phyloP scores from a whole-genome alignment of 2,329 filamentous ascomycete species.

The Epichloe hybrida region DNA sequence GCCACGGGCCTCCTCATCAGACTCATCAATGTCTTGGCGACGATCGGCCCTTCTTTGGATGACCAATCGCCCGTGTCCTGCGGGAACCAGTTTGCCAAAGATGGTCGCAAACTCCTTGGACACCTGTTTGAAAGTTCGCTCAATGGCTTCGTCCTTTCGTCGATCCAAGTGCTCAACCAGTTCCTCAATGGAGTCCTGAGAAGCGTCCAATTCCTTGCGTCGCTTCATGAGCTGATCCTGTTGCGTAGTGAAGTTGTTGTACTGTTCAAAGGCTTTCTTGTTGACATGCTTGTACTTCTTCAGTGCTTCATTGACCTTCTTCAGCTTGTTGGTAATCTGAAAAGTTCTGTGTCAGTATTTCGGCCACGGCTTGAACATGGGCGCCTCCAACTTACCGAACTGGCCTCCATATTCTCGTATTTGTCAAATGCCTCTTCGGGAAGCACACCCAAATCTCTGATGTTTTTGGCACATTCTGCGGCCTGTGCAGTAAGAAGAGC shows the following conservation, averaged over 20 bases:
- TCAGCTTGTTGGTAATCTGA: constrained; percentile 53
- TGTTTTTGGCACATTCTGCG: constrained; percentile 72
- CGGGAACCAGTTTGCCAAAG: constrained; percentile 89
- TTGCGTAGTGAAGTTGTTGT: constrained; percentile 90
- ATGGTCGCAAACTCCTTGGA: constrained; percentile 85
- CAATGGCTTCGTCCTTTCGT: constrained; percentile 93
- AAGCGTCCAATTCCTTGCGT: constrained; percentile 74
- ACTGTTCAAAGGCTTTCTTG: constrained; percentile 98
- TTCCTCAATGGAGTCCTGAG: constrained; percentile 77
- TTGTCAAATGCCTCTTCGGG: constrained; percentile 90
- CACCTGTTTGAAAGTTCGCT: constrained; percentile 96
- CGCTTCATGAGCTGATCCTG: constrained; percentile 76
- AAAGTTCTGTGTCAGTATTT: constrained; percentile 7
- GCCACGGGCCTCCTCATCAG: constrained; percentile 53
- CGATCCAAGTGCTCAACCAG: constrained; percentile 87
- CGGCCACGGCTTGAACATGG: background rate
- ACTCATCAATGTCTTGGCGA: constrained; percentile 44
- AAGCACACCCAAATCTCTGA: constrained; percentile 82
- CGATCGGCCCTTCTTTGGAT: constrained; percentile 85
- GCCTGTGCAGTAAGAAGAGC: constrained; percentile 65
- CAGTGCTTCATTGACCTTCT: constrained; percentile 81
- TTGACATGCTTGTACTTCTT: constrained; percentile 98
- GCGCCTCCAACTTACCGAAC: constrained; percentile 41
- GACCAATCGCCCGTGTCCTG: constrained; percentile 78
- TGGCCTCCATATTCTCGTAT: constrained; percentile 71